Percentiles rank a stretch among this genome's conserved stretches.
Conservation (phyloP, 257 asterid genomes). For the Leonotis leonurus region DNA sequence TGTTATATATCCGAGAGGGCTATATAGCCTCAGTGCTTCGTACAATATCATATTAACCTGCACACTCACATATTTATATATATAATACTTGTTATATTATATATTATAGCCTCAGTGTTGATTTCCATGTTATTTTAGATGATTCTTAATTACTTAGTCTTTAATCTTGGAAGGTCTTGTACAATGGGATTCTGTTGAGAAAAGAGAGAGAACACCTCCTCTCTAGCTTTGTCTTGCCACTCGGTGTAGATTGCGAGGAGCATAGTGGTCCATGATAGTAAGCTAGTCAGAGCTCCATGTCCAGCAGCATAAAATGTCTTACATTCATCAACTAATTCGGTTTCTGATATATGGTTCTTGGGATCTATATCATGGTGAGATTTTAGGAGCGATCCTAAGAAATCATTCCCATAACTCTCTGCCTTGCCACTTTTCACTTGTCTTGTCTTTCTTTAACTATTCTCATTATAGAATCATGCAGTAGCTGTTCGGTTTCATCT, state of each 20-base stretch:
- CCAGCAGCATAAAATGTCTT: slow-evolving; percentile 56
- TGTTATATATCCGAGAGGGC: background rate
- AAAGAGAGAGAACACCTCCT: slow-evolving; percentile 28
- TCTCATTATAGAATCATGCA: slow-evolving; percentile 25
- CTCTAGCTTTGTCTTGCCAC: slow-evolving; percentile 57
- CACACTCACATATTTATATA: no score
- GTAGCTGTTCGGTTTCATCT: slow-evolving; percentile 27
- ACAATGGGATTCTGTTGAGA: slow-evolving; percentile 26
- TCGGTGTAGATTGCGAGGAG: slow-evolving; percentile 48
- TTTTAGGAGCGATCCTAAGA: slow-evolving; percentile 42
- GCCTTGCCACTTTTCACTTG: slow-evolving; percentile 22
- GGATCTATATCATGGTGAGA: slow-evolving; percentile 26
- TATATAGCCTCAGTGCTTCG: slow-evolving; percentile 32
- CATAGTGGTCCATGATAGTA: slow-evolving; percentile 37
- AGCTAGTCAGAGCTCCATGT: slow-evolving; percentile 41
- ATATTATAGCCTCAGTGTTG: slow-evolving; percentile 1
- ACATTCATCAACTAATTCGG: slow-evolving; percentile 47
- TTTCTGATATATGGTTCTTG: slow-evolving; percentile 24
- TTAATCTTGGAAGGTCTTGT: slow-evolving; percentile 33
- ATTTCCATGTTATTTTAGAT: no score
- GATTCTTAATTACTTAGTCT: no score
- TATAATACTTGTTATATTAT: no score
- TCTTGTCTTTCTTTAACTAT: slow-evolving; percentile 30
- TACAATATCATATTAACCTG: slow-evolving; percentile 29
- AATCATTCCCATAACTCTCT: slow-evolving; percentile 36